A percentile compares a stretch with the other conserved stretches of the same genome.
These are phyloP conservation scores for Aspergillus pseudoviridinutans DNA, from an alignment of 2,329 filamentous ascomycete species.

Conservation along the genomic window DNA sequence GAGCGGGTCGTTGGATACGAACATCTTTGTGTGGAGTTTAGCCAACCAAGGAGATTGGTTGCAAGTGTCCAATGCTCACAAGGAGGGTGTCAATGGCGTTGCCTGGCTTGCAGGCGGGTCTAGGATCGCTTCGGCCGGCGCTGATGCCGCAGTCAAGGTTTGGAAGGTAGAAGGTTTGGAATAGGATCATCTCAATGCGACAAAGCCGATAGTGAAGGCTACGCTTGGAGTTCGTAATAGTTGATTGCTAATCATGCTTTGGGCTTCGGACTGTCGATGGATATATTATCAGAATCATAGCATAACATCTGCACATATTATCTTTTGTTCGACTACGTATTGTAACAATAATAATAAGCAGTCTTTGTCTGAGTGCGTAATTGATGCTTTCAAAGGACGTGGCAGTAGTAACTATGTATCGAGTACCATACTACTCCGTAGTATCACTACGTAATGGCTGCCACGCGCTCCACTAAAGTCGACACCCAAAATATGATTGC, in stretches of 20 bases:
- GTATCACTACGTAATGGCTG: neutral
- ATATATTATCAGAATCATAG: neutral
- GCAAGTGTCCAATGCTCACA: slow-evolving; percentile 84
- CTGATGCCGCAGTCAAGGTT: slow-evolving; percentile 85
- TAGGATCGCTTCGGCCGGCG: slow-evolving; percentile 74
- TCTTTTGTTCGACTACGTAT: neutral
- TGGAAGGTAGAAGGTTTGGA: slow-evolving; percentile 65
- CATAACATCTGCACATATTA: neutral
- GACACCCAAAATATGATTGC: neutral
- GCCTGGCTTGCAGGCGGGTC: slow-evolving; percentile 66
- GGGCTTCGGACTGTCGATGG: neutral
- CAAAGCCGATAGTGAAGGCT: neutral
- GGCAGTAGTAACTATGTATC: neutral
- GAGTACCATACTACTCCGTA: neutral
- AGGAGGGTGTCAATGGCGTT: slow-evolving; percentile 89
- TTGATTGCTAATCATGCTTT: neutral
- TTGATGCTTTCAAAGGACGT: neutral
- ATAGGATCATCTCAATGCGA: slow-evolving; percentile 13
- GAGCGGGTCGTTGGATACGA: slow-evolving; percentile 84
- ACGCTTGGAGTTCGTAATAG: neutral
- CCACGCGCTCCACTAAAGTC: neutral
- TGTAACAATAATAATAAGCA: neutral
- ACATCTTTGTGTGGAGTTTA: slow-evolving; percentile 88
- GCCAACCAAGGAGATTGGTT: slow-evolving; percentile 76
- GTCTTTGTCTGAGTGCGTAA: slow-evolving; percentile 1